phyloP scores from a whole-genome alignment of 257 asterid species.

The Echites panduratus region DNA sequence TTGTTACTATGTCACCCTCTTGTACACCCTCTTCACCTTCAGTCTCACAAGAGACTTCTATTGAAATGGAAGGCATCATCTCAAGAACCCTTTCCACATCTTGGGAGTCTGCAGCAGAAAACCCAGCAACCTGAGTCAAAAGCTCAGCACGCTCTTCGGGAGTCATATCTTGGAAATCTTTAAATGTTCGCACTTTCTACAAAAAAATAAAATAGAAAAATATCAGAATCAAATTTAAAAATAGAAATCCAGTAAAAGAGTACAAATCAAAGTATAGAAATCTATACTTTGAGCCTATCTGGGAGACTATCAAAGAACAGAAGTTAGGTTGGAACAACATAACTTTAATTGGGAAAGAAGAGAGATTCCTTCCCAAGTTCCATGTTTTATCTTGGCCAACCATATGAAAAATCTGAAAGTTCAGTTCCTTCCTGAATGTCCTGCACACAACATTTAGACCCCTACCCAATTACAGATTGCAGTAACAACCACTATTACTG shows the following conservation, averaged over 20 bases:
- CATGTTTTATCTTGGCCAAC: background rate
- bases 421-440: background rate
- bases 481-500: background rate
- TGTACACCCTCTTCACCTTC: slow-evolving; percentile 99
- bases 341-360: background rate
- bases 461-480: background rate
- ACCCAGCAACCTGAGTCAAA: slow-evolving; percentile 77
- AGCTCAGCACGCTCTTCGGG: slow-evolving; percentile 73
- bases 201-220: slow-evolving; percentile 10
- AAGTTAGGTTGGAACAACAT: background rate
- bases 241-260: background rate
- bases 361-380: background rate
- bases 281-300: background rate
- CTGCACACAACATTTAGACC: background rate
- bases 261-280: background rate
- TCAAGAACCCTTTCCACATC: slow-evolving; percentile 91
- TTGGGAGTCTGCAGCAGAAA: slow-evolving; percentile 58
- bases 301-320: background rate
- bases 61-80: slow-evolving; percentile 83
- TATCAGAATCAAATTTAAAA: slow-evolving; percentile 5
- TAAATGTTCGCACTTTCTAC: slow-evolving; percentile 88
- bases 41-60: slow-evolving; percentile 87
- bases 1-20: slow-evolving; percentile 88
- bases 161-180: slow-evolving; percentile 74
- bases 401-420: background rate